Conservation (phyloP, 2,329 filamentous ascomycete genomes). For the Penicillium decumbens region DNA sequence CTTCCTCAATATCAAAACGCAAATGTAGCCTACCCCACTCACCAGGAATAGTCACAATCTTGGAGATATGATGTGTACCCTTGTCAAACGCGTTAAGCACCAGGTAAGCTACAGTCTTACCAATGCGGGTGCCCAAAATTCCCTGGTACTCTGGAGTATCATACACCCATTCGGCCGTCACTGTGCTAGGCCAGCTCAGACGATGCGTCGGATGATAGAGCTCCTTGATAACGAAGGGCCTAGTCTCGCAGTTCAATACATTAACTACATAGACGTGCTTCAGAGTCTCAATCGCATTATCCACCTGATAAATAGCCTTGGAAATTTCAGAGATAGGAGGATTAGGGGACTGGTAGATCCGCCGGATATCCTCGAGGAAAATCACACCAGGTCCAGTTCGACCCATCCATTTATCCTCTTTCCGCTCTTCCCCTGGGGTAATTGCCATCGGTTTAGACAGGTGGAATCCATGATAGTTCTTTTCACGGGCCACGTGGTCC, state of each 20-base stretch:
- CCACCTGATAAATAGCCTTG: conserved; percentile 3
- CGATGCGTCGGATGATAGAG: neutral
- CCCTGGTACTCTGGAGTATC: neutral
- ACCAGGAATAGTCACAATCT: neutral
- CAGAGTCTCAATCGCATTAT: neutral
- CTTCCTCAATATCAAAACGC: conserved; percentile 4
- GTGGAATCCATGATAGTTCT: no score
- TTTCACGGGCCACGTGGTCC: no score
- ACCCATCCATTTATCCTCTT: neutral
- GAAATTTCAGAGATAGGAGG: conserved; percentile 6
- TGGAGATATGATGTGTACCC: conserved; percentile 1
- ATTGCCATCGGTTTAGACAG: no score
- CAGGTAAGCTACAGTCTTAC: neutral
- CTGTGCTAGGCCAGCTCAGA: neutral
- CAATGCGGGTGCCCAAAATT: conserved; percentile 1
- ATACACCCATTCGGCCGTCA: neutral
- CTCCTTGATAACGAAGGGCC: neutral
- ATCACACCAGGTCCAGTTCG: conserved; percentile 1
- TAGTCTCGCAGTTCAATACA: neutral
- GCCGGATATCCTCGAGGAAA: conserved; percentile 5
- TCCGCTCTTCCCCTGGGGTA: neutral
- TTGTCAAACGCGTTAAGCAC: neutral
- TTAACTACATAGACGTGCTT: conserved; percentile 1
- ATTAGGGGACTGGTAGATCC: neutral
- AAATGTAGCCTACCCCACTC: neutral